Conservation (phyloP, 2,329 filamentous ascomycete genomes). For the Penicillium sclerotigenum region DNA sequence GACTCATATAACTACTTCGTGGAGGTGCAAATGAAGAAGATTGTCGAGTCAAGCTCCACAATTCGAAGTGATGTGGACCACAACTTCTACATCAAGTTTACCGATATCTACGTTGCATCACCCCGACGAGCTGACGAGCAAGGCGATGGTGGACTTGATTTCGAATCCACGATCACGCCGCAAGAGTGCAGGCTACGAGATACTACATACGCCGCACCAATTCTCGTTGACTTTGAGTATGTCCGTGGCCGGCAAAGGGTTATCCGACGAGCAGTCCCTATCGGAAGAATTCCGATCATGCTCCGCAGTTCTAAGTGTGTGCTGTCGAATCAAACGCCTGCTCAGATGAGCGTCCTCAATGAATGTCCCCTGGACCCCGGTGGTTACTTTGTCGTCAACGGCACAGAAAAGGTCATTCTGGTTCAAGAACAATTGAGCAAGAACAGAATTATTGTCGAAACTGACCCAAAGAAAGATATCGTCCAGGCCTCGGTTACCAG, state of each 20-base stretch:
- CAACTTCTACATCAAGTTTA: constrained; percentile 89
- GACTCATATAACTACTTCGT: constrained; percentile 99
- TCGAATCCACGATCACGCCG: constrained; percentile 66
- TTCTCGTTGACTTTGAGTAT: constrained; percentile 88
- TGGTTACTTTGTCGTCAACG: constrained; percentile 96
- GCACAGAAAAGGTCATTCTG: constrained; percentile 96
- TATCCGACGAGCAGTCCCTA: constrained; percentile 68
- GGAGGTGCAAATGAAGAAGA: constrained; percentile 94
- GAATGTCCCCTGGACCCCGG: constrained; percentile 95
- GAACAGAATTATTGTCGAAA: constrained; percentile 96
- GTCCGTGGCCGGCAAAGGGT: constrained; percentile 76
- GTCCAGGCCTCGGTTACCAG: constrained; percentile 91
- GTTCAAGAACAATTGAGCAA: constrained; percentile 99
- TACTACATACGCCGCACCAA: constrained; percentile 96
- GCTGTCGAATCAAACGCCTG: constrained; percentile 75
- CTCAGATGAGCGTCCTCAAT: constrained; percentile 85
- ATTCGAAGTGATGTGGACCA: constrained; percentile 91
- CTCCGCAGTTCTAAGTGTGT: constrained; percentile 92
- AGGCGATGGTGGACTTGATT: constrained; percentile 48
- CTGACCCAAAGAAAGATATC: constrained; percentile 84
- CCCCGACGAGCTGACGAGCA: constrained; percentile 77
- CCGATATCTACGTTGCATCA: constrained; percentile 80
- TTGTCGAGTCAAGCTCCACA: constrained; percentile 83
- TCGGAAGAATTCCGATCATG: constrained; percentile 95
- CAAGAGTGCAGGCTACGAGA: constrained; percentile 96